A percentile compares a stretch with the other conserved stretches of the same genome.
phyloP scores from a whole-genome alignment of 768 basidiomycete species.

The Suillus plorans region DNA sequence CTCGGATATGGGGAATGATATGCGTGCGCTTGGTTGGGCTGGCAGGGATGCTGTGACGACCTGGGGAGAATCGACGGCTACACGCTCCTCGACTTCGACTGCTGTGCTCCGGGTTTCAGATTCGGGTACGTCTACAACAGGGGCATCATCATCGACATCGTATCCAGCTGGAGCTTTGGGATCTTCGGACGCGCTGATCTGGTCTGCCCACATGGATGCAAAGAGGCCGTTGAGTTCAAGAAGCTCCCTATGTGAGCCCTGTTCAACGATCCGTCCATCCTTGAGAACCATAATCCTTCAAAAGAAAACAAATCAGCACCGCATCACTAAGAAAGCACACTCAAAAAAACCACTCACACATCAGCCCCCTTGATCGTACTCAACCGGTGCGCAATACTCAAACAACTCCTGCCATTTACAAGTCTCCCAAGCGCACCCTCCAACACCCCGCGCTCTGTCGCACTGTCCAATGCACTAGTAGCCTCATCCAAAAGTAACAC shows the following conservation, averaged over 20 bases:
- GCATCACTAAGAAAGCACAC: not conserved
- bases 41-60: constrained; percentile 16
- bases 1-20: constrained; percentile 38
- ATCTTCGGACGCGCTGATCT: constrained; percentile 52
- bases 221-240: constrained; percentile 71
- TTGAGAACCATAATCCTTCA: constrained; percentile 85
- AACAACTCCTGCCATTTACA: constrained; percentile 21
- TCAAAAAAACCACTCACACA: constrained; percentile 40
- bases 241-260: constrained; percentile 77
- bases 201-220: constrained; percentile 87
- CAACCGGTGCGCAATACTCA: constrained; percentile 27
- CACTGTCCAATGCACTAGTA: constrained; percentile 84
- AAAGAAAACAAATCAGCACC: constrained; percentile 2
- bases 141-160: constrained; percentile 20
- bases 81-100: constrained; percentile 14
- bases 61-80: constrained; percentile 16
- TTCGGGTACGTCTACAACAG: constrained; percentile 20
- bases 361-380: constrained; percentile 59
- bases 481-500: constrained; percentile 80
- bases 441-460: constrained; percentile 89
- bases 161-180: constrained; percentile 25
- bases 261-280: constrained; percentile 85
- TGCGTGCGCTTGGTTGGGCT: constrained; percentile 9
- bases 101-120: constrained; percentile 25
- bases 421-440: constrained; percentile 38